phyloP scores from a whole-genome alignment of 179 eudicot genomes.

The Kewa caespitosa region DNA sequence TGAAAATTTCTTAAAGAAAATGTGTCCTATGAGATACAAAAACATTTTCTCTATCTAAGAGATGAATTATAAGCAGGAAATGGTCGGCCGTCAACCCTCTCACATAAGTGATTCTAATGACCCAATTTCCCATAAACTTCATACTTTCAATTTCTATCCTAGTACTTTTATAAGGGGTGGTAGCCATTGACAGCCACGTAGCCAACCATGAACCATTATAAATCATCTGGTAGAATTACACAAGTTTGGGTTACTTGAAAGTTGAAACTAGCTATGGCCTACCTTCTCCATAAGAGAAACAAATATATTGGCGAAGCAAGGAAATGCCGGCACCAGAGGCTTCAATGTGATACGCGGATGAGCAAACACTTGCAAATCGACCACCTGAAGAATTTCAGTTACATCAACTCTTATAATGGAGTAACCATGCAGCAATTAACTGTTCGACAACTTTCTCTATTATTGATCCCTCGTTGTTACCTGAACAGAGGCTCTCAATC shows the following conservation, averaged over 20 bases:
- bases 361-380: conserved; percentile 89
- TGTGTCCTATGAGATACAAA: neutral
- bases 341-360: conserved; percentile 85
- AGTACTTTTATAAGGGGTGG: too few relatives aligned
- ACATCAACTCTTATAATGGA: conserved; percentile 6
- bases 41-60: neutral
- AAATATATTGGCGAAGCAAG: conserved; percentile 83
- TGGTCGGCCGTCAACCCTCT: too few relatives aligned
- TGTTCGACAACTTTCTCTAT: neutral
- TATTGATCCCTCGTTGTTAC: conserved; percentile 12
- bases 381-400: conserved; percentile 46
- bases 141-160: too few relatives aligned
- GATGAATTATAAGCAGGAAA: neutral
- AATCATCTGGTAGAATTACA: neutral
- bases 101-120: too few relatives aligned
- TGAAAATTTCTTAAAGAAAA: neutral
- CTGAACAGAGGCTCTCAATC: conserved; percentile 45
- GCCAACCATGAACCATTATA: too few relatives aligned
- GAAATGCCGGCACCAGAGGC: conserved; percentile 96
- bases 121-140: too few relatives aligned
- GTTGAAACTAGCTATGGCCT: conserved; percentile 7
- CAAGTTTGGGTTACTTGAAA: neutral
- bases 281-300: conserved; percentile 99
- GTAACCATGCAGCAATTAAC: neutral
- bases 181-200: too few relatives aligned